Base-by-base conservation (phyloP, 1,284 basidiomycete genomes). In the Entoloma clypeatum region DNA sequence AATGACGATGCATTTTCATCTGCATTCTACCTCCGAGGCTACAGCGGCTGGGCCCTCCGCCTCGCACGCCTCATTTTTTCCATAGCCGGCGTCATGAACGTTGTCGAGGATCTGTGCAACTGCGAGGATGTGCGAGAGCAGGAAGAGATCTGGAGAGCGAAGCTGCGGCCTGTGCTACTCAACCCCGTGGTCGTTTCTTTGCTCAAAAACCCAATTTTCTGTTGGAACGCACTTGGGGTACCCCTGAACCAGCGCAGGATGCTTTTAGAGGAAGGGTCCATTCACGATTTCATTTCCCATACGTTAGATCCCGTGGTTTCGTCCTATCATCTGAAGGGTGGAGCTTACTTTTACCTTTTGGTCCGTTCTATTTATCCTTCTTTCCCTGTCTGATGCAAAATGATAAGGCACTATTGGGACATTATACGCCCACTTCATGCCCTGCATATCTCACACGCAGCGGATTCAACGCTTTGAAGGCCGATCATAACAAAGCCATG, bases 191-290 rank as follows among this genome's bases (percentile, higher is more conserved):
- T 89, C 47, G 73, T 82, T 48, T 67, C 73, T 4, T 67, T 88
- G 49, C 64, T 88, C 34, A 77, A 73, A 42, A 80, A 69, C 38
- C 79, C 78, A 9, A 58, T 75, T 28, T 90, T 92, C 62, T 80
- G 85, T 47, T 92, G 88, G 88, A 88, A 88, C 53, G 86, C 86
- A 0, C 68, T 91, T 10, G 86, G 87, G 23, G 86, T 91, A 2
- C 87, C 87, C 2, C 67, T 73, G 52, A 86, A 87, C 58, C 87
- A 91, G 65, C 74, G 81, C 21, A 29, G 40, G 53, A 81, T 80
- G 67, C 71, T 88, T 58, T 58, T 84, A 30, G 54, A 78, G 21
- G 86, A 88, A 52, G 81, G 83, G 2, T 67, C 70, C 5, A 63
- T 81, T 11, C 72, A 72, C 47, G 72, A 81, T 47, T 79, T 79